phyloP scores from a whole-genome alignment of 2,329 filamentous ascomycete species.

The Capronia coronata region DNA sequence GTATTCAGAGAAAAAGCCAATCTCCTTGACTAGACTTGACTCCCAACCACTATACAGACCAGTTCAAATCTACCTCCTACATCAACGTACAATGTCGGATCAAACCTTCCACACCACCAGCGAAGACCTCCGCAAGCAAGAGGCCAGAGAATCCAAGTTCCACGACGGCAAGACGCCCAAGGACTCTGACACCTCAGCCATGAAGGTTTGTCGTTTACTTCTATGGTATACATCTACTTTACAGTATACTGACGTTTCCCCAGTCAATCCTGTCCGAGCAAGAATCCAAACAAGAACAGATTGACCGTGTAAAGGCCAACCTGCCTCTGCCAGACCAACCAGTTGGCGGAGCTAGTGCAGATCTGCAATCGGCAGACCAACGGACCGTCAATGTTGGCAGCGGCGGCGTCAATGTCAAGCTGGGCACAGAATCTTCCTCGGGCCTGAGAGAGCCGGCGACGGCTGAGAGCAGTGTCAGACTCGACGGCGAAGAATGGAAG shows the following conservation, averaged over 20 bases:
- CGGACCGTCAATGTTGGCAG: slow-evolving; percentile 64
- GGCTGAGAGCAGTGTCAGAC: slow-evolving; percentile 47
- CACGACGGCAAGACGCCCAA: slow-evolving; percentile 40
- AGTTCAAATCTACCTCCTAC: background rate
- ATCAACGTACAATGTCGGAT: slow-evolving; percentile 25
- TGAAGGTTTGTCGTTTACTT: too few species aligned
- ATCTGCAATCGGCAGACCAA: slow-evolving; percentile 68
- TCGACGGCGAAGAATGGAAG: slow-evolving; percentile 48
- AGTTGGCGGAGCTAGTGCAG: slow-evolving; percentile 55
- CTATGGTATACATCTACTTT: slow-evolving; percentile 9
- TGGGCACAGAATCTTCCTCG: slow-evolving; percentile 43
- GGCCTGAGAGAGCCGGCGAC: slow-evolving; percentile 57
- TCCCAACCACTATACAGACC: background rate
- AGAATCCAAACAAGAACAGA: slow-evolving; percentile 54
- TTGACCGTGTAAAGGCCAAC: slow-evolving; percentile 63
- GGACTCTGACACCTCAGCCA: slow-evolving; percentile 40
- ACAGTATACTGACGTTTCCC: slow-evolving; percentile 4
- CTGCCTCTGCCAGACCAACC: slow-evolving; percentile 75
- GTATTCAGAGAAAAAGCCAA: background rate
- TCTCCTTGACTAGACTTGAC: background rate
- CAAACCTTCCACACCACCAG: slow-evolving; percentile 45
- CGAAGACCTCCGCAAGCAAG: slow-evolving; percentile 45
- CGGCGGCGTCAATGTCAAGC: slow-evolving; percentile 47
- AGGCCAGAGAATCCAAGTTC: slow-evolving; percentile 38
- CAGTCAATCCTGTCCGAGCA: slow-evolving; percentile 35